Conservation (phyloP, 768 basidiomycete genomes). For the Podaxis sp. region DNA sequence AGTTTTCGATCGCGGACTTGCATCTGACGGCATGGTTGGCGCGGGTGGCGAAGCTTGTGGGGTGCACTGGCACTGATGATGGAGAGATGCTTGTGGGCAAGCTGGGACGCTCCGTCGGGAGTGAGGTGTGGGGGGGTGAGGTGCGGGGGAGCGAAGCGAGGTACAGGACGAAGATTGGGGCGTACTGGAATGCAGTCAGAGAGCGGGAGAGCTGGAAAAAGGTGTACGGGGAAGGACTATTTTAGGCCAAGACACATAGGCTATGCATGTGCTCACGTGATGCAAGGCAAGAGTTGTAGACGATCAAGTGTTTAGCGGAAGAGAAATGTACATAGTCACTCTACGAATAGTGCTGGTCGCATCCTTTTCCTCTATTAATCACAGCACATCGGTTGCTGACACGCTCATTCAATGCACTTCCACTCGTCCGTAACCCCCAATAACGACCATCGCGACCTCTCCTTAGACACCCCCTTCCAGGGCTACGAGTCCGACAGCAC, state of each 20-base stretch:
- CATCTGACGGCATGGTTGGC: conserved; percentile 79
- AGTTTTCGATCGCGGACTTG: conserved; percentile 77
- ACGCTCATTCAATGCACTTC: too few relatives aligned
- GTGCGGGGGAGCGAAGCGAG: conserved; percentile 44
- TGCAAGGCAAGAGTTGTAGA: background rate
- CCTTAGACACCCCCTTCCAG: conserved; percentile 25
- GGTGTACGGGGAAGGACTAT: conserved; percentile 51
- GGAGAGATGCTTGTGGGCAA: conserved; percentile 49
- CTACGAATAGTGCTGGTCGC: too few relatives aligned
- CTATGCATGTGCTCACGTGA: background rate
- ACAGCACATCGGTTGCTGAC: too few relatives aligned
- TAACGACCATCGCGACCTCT: conserved; percentile 4
- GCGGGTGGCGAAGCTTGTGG: conserved; percentile 55
- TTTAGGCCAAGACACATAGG: conserved; percentile 25
- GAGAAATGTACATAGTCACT: too few relatives aligned
- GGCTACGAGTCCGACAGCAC: conserved; percentile 45
- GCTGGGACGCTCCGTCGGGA: conserved; percentile 52
- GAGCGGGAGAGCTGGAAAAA: conserved; percentile 70
- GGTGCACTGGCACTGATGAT: conserved; percentile 48
- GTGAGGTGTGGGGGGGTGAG: conserved; percentile 38
- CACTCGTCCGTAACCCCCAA: too few relatives aligned
- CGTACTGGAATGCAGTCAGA: conserved; percentile 71
- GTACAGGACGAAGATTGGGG: conserved; percentile 48
- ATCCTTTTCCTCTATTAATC: too few relatives aligned
- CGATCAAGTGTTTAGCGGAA: too few relatives aligned